Base-by-base conservation (phyloP, 805 yeast species). In the Kluyveromyces lactis region DNA sequence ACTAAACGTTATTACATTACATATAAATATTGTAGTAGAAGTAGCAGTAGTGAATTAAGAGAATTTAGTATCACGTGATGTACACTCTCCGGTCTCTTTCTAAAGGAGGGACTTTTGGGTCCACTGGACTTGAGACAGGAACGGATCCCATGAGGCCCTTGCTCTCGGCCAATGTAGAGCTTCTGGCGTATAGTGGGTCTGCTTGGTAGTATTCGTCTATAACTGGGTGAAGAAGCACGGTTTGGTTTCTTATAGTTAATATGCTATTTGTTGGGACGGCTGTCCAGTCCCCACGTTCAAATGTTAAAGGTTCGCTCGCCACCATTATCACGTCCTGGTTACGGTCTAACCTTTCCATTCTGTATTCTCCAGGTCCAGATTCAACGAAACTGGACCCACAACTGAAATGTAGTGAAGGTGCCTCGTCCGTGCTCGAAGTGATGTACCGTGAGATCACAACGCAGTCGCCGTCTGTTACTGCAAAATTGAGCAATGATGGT, bases 281-380 rank as follows among this genome's bases (percentile, higher is more conserved):
- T 38, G 90, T 84, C 98, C 98, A 92, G 62, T 92, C 98, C 29
- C 89, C 90, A 41, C 98, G 68, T 64, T 92, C 97, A 60, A 92
- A 92, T 0, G 98, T 92, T 42, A 92, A 69, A 0, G 98, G 98
- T 56, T 92, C 98, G 13, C 95, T 82, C 1, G 98, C 95, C 36
- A 92, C 92, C 80, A 92, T 82, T n/a, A 90, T 81, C 13, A 92
- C 90, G 60, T 86, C 90, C 60, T 90, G 97, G 8, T 92, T 83
- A 39, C 97, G 72, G 60, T 89, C 95, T 44, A 85, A 68, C 40
- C 98, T 72, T 61, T 92, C 97, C 96, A 92, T 87, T 52, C 84
- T 75, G 66, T 86, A 92, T 53, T 86, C 83, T 16, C 96, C 95
- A 2, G 95, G 95, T 45, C 78, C 83, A 53, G 81, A 80, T 62